These are phyloP conservation scores for Xylaria scruposa DNA, from an alignment of 495 filamentous ascomycete species.

Conservation along the genomic window DNA sequence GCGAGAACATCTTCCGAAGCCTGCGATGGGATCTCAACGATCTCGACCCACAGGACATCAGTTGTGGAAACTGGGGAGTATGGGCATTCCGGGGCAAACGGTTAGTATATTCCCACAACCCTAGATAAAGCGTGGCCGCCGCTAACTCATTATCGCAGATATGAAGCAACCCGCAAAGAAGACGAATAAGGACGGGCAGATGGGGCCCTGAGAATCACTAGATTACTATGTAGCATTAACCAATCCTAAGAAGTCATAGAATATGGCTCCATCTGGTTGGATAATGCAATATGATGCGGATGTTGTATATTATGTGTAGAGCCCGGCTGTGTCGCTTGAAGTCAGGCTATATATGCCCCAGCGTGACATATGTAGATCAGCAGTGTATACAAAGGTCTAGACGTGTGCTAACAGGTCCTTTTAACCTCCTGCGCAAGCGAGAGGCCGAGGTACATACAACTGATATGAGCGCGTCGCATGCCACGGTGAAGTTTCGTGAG, in stretches of 20 bases:
- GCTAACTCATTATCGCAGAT: conserved; percentile 47
- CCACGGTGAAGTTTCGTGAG: neutral
- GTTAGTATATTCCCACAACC: conserved; percentile 57
- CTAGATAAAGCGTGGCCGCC: neutral
- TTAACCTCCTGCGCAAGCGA: neutral
- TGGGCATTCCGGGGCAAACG: conserved; percentile 98
- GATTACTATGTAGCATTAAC: neutral
- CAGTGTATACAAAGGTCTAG: neutral
- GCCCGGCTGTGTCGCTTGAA: neutral
- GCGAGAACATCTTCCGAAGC: conserved; percentile 94
- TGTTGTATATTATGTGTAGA: conserved; percentile 1
- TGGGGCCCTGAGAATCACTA: neutral
- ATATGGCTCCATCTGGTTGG: neutral
- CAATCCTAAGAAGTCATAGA: neutral
- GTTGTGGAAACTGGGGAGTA: conserved; percentile 93
- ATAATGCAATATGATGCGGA: neutral
- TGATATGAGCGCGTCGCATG: neutral
- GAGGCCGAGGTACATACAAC: neutral
- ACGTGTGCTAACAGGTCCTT: neutral
- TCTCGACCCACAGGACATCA: conserved; percentile 91
- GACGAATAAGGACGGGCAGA: conserved; percentile 25
- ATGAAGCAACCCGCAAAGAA: conserved; percentile 67
- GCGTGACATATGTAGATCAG: neutral
- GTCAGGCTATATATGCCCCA: neutral
- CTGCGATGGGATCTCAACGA: conserved; percentile 97